Evolutionary conservation across 73 alveolate species (phyloP).

Genomic region (Paramecium sonneborni): DNA sequence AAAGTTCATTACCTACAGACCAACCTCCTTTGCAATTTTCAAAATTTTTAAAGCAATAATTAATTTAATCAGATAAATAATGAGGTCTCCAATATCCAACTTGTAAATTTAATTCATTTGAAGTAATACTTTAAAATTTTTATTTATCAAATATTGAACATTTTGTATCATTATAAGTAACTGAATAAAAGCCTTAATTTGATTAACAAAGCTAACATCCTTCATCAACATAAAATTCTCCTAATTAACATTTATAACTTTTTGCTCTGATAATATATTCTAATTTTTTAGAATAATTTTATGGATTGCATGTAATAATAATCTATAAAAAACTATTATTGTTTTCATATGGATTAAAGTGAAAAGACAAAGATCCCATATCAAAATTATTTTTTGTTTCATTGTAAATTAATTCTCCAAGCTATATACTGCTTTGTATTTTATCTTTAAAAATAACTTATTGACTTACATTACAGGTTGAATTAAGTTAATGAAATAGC

Average conservation of each 20-base stretch:
- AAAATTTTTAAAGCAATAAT: not conserved
- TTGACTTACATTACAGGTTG: not conserved
- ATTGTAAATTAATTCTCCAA: not conserved
- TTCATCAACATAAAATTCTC: not conserved
- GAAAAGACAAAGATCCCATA: not conserved
- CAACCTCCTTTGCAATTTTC: conserved; percentile 20
- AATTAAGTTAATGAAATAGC: not conserved
- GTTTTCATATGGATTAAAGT: not conserved
- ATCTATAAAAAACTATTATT: not conserved
- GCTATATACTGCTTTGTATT: not conserved
- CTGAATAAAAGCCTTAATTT: not conserved
- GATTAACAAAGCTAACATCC: not conserved
- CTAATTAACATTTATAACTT: not conserved
- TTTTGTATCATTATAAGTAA: not conserved
- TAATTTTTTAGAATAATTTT: not conserved
- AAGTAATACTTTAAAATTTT: not conserved
- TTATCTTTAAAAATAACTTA: too few species aligned
- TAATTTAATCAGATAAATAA: not conserved
- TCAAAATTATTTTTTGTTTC: not conserved
- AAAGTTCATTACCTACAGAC: conserved; percentile 1
- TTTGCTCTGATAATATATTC: not conserved
- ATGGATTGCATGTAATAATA: not conserved
- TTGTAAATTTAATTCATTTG: not conserved
- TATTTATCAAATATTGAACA: not conserved
- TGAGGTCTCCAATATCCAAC: conserved; percentile 47